Base-by-base conservation (phyloP, 2,329 filamentous ascomycete species). In the Neofusicoccum umdonicola region DNA sequence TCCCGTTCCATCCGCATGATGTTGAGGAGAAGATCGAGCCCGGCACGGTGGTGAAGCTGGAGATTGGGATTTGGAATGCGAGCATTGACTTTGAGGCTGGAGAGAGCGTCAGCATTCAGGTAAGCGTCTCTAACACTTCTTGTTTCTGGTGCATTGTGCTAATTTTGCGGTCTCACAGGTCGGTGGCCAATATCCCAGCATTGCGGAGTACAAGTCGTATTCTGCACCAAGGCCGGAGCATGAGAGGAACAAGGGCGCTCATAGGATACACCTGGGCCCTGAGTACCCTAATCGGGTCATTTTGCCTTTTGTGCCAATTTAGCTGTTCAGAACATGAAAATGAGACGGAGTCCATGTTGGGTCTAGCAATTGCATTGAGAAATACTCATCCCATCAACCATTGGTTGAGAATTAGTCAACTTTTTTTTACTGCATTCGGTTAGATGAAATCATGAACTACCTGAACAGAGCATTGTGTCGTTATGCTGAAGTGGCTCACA, bases 51-150 rank as follows among this genome's bases (percentile, higher is more conserved):
- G 79, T 82, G 3, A 77, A 76, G 68, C 69, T 83, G 4, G 80
- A 83, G 51, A 83, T 83, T 65, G 80, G 79, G 0, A 79, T 83
- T 12, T 83, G 80, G 80, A 75, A 77, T 0, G 78, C 79, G 72
- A 81, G 81, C 0, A 74, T 81, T 0, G 77, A 81, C 34, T 83
- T 79, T 68, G 78, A 82, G 3, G 76, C 72, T 5, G 80, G 78
- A 0, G 78, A 82, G 66, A 66, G 66, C 3, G 68, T 70, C 13
- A 71, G 67, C 62, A 65, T 69, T 19, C 66, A 67, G 60, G 66
- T 66, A 61, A 31, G 27, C 27, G 27, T 31, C 27, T 31, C 27
- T 7, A 7, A 31, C 5, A 31, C 27, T 31, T 7, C 27, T 5
- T 31, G 27, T 31, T 31, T 31, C 27, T 31, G 27, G 27, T 5